A percentile compares a stretch with the other conserved stretches of the same genome.
These are phyloP conservation scores for Schwanniomyces pseudopolymorphus DNA, from an alignment of 805 yeast species.

Conservation along the genomic window DNA sequence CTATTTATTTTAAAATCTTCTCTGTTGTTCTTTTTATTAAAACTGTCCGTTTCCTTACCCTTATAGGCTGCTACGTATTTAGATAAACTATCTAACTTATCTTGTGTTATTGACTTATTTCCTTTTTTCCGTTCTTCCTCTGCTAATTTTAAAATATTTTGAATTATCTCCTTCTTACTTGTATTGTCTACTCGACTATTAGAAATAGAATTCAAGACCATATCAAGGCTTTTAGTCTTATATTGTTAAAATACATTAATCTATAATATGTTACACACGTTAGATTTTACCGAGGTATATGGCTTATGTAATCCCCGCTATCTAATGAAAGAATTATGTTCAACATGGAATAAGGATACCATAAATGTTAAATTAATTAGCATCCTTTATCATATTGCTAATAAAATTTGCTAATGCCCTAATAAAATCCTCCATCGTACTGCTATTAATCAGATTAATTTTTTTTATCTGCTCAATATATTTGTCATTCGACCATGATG, in stretches of 20 bases:
- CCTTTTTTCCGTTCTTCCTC: slow-evolving; percentile 39
- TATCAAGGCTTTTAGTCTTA: neutral
- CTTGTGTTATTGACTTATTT: slow-evolving; percentile 35
- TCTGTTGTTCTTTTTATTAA: neutral
- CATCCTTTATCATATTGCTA: neutral
- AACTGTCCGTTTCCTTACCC: slow-evolving; percentile 4
- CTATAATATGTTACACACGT: too few relatives aligned
- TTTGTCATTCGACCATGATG: neutral
- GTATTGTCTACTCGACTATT: neutral
- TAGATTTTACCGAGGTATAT: slow-evolving; percentile 2
- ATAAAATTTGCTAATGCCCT: neutral
- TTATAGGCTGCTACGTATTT: slow-evolving; percentile 20
- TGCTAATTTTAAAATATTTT: slow-evolving; percentile 29
- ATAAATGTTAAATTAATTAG: too few relatives aligned
- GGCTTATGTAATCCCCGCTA: neutral
- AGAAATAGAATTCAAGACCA: slow-evolving; percentile 4
- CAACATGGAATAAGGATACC: too few relatives aligned
- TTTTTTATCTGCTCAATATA: neutral
- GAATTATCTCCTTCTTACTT: slow-evolving; percentile 22
- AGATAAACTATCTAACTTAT: slow-evolving; percentile 32
- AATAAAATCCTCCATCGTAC: neutral
- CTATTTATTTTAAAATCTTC: neutral
- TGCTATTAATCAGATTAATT: neutral
- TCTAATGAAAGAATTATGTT: too few relatives aligned
- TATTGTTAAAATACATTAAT: neutral